Evolutionary conservation across 148 eudicot species (phyloP).

Genomic region (Gaultheria prostrata): DNA sequence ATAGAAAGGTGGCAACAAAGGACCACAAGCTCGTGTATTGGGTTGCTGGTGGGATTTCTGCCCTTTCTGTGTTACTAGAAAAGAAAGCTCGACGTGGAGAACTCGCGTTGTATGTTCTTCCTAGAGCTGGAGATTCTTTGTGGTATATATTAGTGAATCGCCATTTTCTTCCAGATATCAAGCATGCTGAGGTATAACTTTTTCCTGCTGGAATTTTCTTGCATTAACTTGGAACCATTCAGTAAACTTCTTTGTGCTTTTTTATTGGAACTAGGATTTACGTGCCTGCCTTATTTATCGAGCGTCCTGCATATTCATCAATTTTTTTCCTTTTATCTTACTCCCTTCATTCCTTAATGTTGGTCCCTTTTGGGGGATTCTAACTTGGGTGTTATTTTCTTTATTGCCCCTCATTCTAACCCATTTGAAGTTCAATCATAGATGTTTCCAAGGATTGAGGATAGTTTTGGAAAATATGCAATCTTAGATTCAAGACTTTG

Average conservation of each 20-base stretch:
- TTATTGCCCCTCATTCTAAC: no score
- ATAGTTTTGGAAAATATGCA: no score
- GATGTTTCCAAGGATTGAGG: no score
- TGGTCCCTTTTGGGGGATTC: no score
- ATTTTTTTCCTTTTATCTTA: background rate
- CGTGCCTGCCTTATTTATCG: background rate
- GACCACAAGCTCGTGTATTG: constrained; percentile 99
- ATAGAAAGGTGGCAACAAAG: constrained; percentile 81
- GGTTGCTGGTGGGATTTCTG: constrained; percentile 86
- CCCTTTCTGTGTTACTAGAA: constrained; percentile 84
- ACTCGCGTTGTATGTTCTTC: constrained; percentile 94
- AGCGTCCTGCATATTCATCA: background rate
- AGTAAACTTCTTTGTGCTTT: background rate
- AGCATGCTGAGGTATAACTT: constrained; percentile 80
- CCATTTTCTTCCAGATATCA: constrained; percentile 72
- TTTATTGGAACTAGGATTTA: background rate
- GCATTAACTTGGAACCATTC: background rate
- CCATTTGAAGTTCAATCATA: no score
- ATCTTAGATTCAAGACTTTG: no score
- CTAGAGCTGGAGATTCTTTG: constrained; percentile 88
- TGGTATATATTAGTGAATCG: constrained; percentile 94
- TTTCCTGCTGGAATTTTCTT: background rate
- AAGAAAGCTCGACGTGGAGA: constrained; percentile 89
- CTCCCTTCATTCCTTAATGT: no score
- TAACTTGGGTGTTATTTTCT: no score